Evolutionary conservation across 108 stramenopile species (phyloP), one percentile per base, ranked within the genome.

Genomic region (Craspedostauros australis): DNA sequence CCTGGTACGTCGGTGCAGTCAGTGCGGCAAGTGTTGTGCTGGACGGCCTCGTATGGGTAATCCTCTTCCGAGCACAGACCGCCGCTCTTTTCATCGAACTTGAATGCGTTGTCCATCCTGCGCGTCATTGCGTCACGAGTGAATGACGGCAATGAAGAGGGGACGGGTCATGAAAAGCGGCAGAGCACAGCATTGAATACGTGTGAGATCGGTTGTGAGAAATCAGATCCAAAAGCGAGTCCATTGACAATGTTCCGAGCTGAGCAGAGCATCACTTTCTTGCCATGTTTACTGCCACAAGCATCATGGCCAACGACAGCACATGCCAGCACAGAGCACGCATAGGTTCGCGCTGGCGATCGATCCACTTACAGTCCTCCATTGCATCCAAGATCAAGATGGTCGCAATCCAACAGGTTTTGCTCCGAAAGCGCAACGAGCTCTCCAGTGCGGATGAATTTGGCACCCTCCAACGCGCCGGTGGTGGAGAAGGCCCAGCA

Each of bases 401-500:
- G 76, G 68, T 94, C 93, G 67, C 97, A 98, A 66, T 92, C 88
- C 51, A 98, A 77, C 59, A 98, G 78, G 55, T 98, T 77, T 73
- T 98, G 95, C 57, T 95, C 97, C 39, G 85, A 88, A 36, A 98
- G 59, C 32, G 77, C 72, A 15, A 82, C 70, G 28, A 94, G 73
- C 55, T 90, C 82, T n/a, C 90, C 90, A 26, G 82, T 94, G 2
- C 78, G 61, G 45, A 93, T 66, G 48, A 76, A 91, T 65, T 86
- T 74, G 57, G 89, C 93, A 14, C 93, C 93, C 69, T 98, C 96
- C 60, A 98, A 73, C 4, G 85, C 75, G 36, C 96, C 96, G 18
- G 92, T 93, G 31, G 96, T 85, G 16, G 93, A 91, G 75, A 98
- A 98, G 4, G 94, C 88, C 96, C 96, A 98, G 60, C 74, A 76